Percentiles rank a stretch among this genome's conserved stretches.
phyloP scores from a whole-genome alignment of 2,329 filamentous ascomycete genomes.

The Xylaria sp. region DNA sequence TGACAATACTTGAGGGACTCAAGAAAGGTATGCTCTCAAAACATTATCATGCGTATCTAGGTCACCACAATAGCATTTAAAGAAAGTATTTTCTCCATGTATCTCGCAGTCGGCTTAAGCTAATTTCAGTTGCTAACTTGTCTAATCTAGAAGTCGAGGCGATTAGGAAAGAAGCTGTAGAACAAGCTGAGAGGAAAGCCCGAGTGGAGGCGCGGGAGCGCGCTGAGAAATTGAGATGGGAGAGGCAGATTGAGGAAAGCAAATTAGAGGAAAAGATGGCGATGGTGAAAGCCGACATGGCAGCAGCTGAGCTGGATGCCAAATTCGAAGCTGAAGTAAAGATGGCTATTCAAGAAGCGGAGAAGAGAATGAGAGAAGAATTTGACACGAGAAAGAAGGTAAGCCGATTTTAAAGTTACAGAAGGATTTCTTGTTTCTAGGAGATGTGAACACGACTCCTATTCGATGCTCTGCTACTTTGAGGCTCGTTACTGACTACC shows the following conservation, averaged over 20 bases:
- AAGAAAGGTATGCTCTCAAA: conserved; percentile 24
- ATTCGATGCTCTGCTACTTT: background rate
- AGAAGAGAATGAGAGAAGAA: conserved; percentile 27
- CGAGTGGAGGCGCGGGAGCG: conserved; percentile 29
- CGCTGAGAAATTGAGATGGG: conserved; percentile 19
- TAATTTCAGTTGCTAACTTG: conserved; percentile 1
- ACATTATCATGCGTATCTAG: background rate
- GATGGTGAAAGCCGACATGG: conserved; percentile 18
- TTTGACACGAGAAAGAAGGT: conserved; percentile 22
- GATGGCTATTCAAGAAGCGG: conserved; percentile 18
- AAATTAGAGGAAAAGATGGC: conserved; percentile 19
- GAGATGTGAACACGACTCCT: background rate
- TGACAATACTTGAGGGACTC: conserved; percentile 26
- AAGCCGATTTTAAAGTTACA: background rate
- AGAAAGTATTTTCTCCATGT: background rate
- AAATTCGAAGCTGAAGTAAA: conserved; percentile 22
- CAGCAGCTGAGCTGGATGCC: conserved; percentile 15
- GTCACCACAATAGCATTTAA: background rate
- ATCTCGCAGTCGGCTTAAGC: background rate
- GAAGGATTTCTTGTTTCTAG: background rate
- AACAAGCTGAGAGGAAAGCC: conserved; percentile 29
- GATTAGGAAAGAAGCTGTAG: conserved; percentile 29
- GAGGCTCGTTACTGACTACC: background rate
- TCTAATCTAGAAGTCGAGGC: conserved; percentile 23
- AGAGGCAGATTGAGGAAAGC: conserved; percentile 28